Evolutionary conservation across 441 rosid species (phyloP).

Genomic region (Eugenia klotzschiana): DNA sequence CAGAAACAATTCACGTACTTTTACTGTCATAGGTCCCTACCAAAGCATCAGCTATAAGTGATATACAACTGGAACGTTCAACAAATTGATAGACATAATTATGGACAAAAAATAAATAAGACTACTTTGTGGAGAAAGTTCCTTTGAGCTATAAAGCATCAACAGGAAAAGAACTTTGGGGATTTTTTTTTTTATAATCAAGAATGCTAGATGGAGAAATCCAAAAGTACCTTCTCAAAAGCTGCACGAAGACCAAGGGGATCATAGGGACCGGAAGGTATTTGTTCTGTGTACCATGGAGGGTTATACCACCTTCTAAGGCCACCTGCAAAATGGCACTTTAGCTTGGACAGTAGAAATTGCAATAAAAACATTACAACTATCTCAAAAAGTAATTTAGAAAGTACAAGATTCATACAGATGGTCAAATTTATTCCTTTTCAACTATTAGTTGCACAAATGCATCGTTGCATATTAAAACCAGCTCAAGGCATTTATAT

Average conservation of each 20-base stretch:
- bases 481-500: neutral
- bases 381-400: neutral
- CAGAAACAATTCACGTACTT: neutral
- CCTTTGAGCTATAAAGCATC: neutral
- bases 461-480: neutral
- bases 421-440: neutral
- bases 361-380: neutral
- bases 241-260: conserved; percentile 45
- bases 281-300: conserved; percentile 63
- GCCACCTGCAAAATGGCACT: conserved; percentile 35
- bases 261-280: conserved; percentile 80
- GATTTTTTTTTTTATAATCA: neutral
- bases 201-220: neutral
- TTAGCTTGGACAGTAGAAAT: neutral
- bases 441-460: neutral
- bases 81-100: neutral
- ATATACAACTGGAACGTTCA: neutral
- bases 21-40: neutral
- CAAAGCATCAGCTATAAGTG: neutral
- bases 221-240: conserved; percentile 61
- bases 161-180: neutral
- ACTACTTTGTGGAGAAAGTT: neutral
- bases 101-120: neutral
- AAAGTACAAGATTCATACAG: neutral
- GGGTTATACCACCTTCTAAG: conserved; percentile 94